Base-by-base conservation (phyloP, 1,284 basidiomycete species). In the Fistulinella staudtii region DNA sequence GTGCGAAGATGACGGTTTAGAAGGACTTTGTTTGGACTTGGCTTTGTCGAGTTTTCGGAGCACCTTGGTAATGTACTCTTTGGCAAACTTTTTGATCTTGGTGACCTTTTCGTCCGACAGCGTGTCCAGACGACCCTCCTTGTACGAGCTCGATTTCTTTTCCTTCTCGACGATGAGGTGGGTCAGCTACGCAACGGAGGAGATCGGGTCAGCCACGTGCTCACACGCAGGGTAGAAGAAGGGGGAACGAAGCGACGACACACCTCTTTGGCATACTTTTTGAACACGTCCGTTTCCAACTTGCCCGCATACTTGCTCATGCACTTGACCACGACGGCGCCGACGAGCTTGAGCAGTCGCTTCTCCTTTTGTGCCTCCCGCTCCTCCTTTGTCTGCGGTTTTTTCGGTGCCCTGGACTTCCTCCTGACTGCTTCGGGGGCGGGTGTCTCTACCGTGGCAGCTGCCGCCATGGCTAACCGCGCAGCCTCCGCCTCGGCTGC, bases 201-300 rank as follows among this genome's bases (percentile, higher is more conserved):
- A 29, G 50, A 4, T 41, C 13, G 24, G 22, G 23, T 13, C 22
- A 45, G 33, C 39, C 21, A 28, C 24, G 21, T 27, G 21, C 28
- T 22, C 10, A 8, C 39, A 30, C 28, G 33, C 43, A 6, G 2
- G 18, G 5, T 11, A 21, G 6, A 21, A 21, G 4, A 13, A 22
- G 14, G 13, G 23, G 10, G 18, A 53, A 50, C 33, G 18, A 14
- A 39, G 5, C 37, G 34, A 44, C 28, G 36, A 69, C 77, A 52
- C 53, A 93, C 93, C 78, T 98, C 92, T 61, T 93, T 93, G 6
- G 96, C 95, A 60, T 96, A 84, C 60, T 85, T 86, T 75, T 99
- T 99, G 76, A 99, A 98, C 41, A 76, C 69, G 5, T 96, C 93
- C 45, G 82, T 79, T 45, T 90, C 85, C 68, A 98, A 77, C 46